Conservation (phyloP, 257 asterid genomes). For the Gynochthodes officinalis region DNA sequence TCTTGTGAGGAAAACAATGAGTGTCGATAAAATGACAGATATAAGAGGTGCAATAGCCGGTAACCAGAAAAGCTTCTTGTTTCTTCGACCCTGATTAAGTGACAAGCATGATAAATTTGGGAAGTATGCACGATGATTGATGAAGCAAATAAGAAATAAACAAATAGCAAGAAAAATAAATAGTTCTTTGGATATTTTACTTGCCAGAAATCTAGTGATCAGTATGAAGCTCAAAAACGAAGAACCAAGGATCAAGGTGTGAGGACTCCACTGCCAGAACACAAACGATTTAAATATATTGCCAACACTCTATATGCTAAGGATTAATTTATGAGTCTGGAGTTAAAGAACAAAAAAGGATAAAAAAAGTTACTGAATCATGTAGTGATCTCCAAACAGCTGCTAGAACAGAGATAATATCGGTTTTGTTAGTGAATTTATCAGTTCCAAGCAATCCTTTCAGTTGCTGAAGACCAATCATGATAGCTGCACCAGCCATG, state of each 20-base stretch:
- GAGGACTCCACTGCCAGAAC: slow-evolving; percentile 32
- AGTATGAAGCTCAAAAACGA: slow-evolving; percentile 40
- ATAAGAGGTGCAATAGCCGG: slow-evolving; percentile 38
- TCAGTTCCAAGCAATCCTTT: slow-evolving; percentile 40
- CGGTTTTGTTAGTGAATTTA: slow-evolving; percentile 35
- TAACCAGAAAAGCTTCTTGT: slow-evolving; percentile 41
- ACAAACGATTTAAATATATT: slow-evolving; percentile 2
- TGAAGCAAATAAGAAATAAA: background rate
- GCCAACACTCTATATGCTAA: background rate
- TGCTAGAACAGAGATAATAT: slow-evolving; percentile 33
- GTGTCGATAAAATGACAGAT: slow-evolving; percentile 35
- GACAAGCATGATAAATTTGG: background rate
- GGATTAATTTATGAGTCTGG: background rate
- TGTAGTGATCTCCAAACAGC: slow-evolving; percentile 29
- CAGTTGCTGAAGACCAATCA: slow-evolving; percentile 45
- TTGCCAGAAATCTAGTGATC: slow-evolving; percentile 32
- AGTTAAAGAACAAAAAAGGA: background rate
- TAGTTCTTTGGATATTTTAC: slow-evolving; percentile 3
- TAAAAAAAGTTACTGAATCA: slow-evolving; percentile 19
- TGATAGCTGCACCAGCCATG: slow-evolving; percentile 53
- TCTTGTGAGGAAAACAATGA: slow-evolving; percentile 35
- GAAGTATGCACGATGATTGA: background rate
- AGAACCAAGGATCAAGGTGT: slow-evolving; percentile 36
- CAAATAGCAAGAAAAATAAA: background rate
- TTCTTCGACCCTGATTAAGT: slow-evolving; percentile 31